Evolutionary conservation across 2,329 filamentous ascomycete species (phyloP), one percentile per base, ranked within the genome.

Genomic region (Ophiognomonia clavigignenti-juglandacearum): DNA sequence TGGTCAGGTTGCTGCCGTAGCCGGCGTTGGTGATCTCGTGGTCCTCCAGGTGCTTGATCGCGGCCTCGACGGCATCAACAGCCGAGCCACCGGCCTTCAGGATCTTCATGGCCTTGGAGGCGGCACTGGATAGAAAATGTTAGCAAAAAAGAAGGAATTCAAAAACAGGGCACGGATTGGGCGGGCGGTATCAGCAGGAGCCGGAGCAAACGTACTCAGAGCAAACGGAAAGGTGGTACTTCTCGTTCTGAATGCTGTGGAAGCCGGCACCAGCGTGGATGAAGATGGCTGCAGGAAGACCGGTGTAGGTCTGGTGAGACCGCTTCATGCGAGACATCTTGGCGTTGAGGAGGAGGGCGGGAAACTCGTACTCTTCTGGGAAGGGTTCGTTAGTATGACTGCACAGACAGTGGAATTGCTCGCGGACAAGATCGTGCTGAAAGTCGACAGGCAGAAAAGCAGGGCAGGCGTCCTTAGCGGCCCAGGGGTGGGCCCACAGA

Each of bases 1-100:
- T 87, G 37, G 88, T 85, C 20, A 98, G 72, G 59, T 98, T 98
- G 67, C 93, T 98, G 39, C 95, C 93, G 62, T 87, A 97, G 0
- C 93, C 93, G 31, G 92, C 88, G 64, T 98, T 98, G 29, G 95
- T 98, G 55, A 98, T 95, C 59, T 96, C 90, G 48, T 86, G 84
- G 62, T 98, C 88, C 67, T 98, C 93, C 16, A 98, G 80, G 18
- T 88, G 75, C 56, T 85, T 88, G 59, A 98, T 82, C 24, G 93
- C 89, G 42, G 86, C 85, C 65, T 96, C 93, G 19, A 96, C 86
- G 14, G 91, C 93, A 61, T 97, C 89, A 4, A 92, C 75, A 4
- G 93, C 88, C 35, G 83, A 82, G 9, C 84, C 86, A 20, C 93
- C 93, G 53, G 78, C 80, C 58, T 80, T 86, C 50, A 98, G 72